phyloP scores from a whole-genome alignment of 768 basidiomycete genomes.

The Hemileccinum rubropunctum region DNA sequence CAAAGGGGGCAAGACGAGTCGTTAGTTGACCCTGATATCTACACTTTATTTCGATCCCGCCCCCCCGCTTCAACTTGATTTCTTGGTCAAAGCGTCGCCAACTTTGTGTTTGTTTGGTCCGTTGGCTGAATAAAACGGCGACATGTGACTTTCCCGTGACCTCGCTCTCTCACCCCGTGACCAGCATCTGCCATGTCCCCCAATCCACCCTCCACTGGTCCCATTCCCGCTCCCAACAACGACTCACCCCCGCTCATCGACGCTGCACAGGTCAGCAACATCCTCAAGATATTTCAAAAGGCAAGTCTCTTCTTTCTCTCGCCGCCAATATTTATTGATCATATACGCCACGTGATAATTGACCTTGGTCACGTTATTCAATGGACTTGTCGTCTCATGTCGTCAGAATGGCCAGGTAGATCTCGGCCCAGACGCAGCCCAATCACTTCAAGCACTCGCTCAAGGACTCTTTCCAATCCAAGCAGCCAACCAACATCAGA shows the following conservation, averaged over 20 bases:
- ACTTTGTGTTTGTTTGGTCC: slow-evolving; percentile 34
- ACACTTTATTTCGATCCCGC: no score
- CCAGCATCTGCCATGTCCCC: slow-evolving; percentile 24
- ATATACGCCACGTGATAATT: slow-evolving; percentile 32
- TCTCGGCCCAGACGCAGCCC: slow-evolving; percentile 60
- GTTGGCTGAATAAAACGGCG: slow-evolving; percentile 32
- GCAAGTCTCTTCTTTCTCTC: slow-evolving; percentile 35
- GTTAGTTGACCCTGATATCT: no score
- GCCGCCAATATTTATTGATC: no score
- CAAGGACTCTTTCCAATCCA: slow-evolving; percentile 37
- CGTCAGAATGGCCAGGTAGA: slow-evolving; percentile 47
- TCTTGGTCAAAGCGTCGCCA: no score
- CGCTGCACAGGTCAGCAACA: slow-evolving; percentile 54
- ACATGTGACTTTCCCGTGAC: slow-evolving; percentile 46
- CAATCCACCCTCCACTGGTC: slow-evolving; percentile 3
- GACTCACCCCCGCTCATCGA: slow-evolving; percentile 35
- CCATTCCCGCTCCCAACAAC: slow-evolving; percentile 5
- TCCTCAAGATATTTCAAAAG: slow-evolving; percentile 61
- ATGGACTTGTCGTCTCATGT: no score
- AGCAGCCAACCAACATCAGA: slow-evolving; percentile 33
- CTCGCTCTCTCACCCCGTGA: slow-evolving; percentile 40
- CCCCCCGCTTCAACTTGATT: no score
- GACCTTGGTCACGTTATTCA: slow-evolving; percentile 22
- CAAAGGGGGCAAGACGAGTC: no score
- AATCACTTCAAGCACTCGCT: slow-evolving; percentile 53